Base-by-base conservation (phyloP, 1,139 yeast genomes). In the Diutina scorzettiae region DNA sequence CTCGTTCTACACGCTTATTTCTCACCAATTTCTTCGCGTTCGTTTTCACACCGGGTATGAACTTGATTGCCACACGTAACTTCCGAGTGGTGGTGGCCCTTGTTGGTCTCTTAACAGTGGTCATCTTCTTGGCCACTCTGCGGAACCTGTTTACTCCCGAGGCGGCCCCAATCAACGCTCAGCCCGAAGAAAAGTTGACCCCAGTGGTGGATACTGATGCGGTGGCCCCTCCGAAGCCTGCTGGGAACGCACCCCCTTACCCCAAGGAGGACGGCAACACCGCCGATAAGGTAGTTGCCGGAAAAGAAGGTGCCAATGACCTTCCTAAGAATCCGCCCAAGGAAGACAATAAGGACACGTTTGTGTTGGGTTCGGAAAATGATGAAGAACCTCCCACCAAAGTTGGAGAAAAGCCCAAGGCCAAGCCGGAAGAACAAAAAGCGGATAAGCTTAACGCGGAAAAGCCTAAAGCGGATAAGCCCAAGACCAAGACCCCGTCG, bases 91-190 rank as follows among this genome's bases (percentile, higher is more conserved):
- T 62, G 17, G 50, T 64, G 4, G 62, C 66, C 5, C 60, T 62
- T 12, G 49, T 64, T 43, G 64, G 65, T 20, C 51, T 67, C 17
- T 53, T 68, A 43, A 54, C 59, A 36, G 52, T 67, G 30, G 57
- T 66, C 32, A 59, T 59, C n/a, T 60, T 66, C 47, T 58, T 68
- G 42, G 60, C 62, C 21, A 48, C 64, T n/a, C 57, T 69, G 17
- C 62, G 58, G 43, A 53, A 53, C 44, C 49, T 64, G 41, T 48
- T 63, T 42, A 50, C 58, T 14, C 63, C 39, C 11, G 5, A 56
- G 43, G 52, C 58, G 24, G 60, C 58, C 43, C 43, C 32, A 33
- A 42, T 33, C 3, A 19, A 21, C 27, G 17, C 16, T 29, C 41
- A 19, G 24, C 54, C 55, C 12, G 62, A 58, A 37, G 52, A 51